Percentiles rank a stretch among this genome's conserved stretches.
phyloP scores from a whole-genome alignment of 2,329 filamentous ascomycete genomes.

The Lachnellula occidentalis region DNA sequence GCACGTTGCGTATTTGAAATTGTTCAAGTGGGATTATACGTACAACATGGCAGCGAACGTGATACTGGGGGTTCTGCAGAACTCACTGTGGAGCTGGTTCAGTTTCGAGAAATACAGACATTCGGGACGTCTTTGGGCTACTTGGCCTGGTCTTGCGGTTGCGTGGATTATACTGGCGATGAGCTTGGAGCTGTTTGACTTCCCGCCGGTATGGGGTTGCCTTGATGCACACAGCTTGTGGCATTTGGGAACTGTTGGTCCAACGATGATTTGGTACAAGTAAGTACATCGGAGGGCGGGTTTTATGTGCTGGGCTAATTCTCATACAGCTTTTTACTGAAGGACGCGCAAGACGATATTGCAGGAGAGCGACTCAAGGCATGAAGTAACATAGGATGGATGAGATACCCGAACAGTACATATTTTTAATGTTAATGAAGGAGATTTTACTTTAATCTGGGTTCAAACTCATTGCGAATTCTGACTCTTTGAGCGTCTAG shows the following conservation, averaged over 20 bases:
- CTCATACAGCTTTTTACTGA: slow-evolving; percentile 68
- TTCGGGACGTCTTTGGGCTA: slow-evolving; percentile 70
- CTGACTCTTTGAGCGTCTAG: background rate
- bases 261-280: slow-evolving; percentile 91
- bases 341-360: slow-evolving; percentile 79
- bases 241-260: slow-evolving; percentile 89
- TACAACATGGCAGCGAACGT: slow-evolving; percentile 99
- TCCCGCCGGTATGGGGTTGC: slow-evolving; percentile 74
- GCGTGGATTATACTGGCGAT: slow-evolving; percentile 89
- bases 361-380: slow-evolving; percentile 68
- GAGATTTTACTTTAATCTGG: background rate
- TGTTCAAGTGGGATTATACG: slow-evolving; percentile 87
- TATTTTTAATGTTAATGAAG: background rate
- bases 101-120: slow-evolving; percentile 68
- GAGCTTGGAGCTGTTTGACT: slow-evolving; percentile 93
- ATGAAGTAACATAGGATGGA: slow-evolving; percentile 29
- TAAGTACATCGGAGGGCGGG: slow-evolving; percentile 46
- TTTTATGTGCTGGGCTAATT: slow-evolving; percentile 6
- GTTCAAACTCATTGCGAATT: background rate
- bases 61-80: slow-evolving; percentile 70
- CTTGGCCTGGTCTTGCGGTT: slow-evolving; percentile 86
- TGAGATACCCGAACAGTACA: background rate
- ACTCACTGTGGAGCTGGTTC: slow-evolving; percentile 81
- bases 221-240: slow-evolving; percentile 93
- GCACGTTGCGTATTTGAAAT: slow-evolving; percentile 79